Evolutionary conservation across 768 basidiomycete species (phyloP), one percentile per base, ranked within the genome.

Genomic region (Saitozyma sp.): DNA sequence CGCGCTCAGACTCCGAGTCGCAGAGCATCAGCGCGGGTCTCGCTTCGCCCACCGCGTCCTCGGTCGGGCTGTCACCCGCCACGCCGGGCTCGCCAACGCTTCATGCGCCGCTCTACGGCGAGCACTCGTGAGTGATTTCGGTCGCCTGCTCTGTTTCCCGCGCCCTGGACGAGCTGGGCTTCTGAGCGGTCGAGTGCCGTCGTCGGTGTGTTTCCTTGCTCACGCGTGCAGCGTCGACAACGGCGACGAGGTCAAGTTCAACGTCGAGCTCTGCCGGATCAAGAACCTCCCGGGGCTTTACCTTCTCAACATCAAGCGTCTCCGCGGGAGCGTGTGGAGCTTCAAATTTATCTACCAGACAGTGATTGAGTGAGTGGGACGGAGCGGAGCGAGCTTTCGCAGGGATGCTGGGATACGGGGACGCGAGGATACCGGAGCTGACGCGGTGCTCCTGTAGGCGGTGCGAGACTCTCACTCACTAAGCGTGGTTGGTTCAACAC

Each of bases 191-290:
- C 17, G 14, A 13, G 3, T 37, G 29, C 38, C 53, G 50, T 16
- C 9, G 29, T 49, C n/a, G 51, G 10, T 39, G 20, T 4, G 38
- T 13, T 9, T 37, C 11, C 8, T 17, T 20, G 50, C 58, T 64
- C 38, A 59, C 9, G 20, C 17, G 60, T 29, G 82, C n/a, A 76
- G 83, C 5, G 85, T 89, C 69, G 96, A 98, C 74, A 86, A 86
- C 17, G 92, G 92, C 39, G 95, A 95, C 70, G 96, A 98, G 86
- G 92, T 99, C 69, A 87, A 91, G 69, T 98, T 98, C 83, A 91
- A 87, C 11, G 89, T 97, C 65, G 96, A 99, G 82, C 81, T 99
- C 65, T 97, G 95, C 52, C 83, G 90, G 71, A 83, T 99, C 71
- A 89, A 91, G 79, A 86, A 92, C 65, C 83, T 98, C 71, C 90